phyloP scores from a whole-genome alignment of 2,329 filamentous ascomycete genomes.

The Aspergillus fumigatiaffinis region DNA sequence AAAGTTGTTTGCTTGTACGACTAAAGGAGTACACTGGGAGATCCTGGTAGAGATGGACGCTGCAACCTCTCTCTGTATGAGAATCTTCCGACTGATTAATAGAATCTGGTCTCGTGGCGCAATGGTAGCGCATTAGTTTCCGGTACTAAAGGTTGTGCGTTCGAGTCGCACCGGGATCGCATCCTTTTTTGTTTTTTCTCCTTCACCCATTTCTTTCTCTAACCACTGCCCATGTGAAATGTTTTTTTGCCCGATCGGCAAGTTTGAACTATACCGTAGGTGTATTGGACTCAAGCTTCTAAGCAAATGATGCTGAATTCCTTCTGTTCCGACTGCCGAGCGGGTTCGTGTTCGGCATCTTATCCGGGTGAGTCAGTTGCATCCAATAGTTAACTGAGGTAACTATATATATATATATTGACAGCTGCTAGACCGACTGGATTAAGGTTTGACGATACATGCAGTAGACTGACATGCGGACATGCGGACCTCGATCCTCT shows the following conservation, averaged over 20 bases:
- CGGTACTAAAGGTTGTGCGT: constrained; percentile 35
- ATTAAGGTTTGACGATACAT: too few species aligned
- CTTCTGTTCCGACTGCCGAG: background rate
- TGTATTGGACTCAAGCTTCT: background rate
- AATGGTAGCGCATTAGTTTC: constrained; percentile 39
- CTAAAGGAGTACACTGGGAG: too few species aligned
- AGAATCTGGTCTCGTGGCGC: constrained; percentile 25
- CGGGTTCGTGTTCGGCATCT: background rate
- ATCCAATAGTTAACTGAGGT: too few species aligned
- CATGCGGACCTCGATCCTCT: background rate
- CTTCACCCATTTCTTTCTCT: background rate
- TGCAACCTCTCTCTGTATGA: too few species aligned
- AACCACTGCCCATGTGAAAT: background rate
- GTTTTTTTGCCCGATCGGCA: background rate
- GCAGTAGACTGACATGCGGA: background rate
- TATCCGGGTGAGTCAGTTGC: background rate
- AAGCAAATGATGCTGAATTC: background rate
- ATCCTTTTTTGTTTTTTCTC: constrained; percentile 5
- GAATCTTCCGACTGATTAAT: too few species aligned
- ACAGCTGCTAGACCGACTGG: background rate
- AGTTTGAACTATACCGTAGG: background rate
- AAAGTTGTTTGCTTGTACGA: too few species aligned
- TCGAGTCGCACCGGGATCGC: constrained; percentile 34
- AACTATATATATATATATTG: background rate
- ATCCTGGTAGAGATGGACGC: too few species aligned